Conservation (phyloP, 805 yeast genomes). For the Naumovozyma castellii region DNA sequence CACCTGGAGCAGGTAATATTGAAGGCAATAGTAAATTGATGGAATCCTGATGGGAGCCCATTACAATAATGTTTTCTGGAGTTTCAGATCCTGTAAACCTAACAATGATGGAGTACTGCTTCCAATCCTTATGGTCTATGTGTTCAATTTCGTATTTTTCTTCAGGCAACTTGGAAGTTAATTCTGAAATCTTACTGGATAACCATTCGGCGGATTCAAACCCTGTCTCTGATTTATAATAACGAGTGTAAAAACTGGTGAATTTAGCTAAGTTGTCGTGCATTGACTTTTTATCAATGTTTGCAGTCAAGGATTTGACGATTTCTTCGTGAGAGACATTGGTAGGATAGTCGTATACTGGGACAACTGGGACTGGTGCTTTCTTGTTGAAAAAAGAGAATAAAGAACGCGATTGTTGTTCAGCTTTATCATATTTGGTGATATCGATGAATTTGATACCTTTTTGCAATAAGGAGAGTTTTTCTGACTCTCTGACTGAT, state of each 20-base stretch:
- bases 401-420: slow-evolving; percentile 2
- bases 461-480: slow-evolving; percentile 35
- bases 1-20: slow-evolving; percentile 75
- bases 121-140: slow-evolving; percentile 61
- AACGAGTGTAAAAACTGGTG: slow-evolving; percentile 65
- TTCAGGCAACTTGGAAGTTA: slow-evolving; percentile 19
- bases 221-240: slow-evolving; percentile 67
- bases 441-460: slow-evolving; percentile 57
- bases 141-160: slow-evolving; percentile 37
- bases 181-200: slow-evolving; percentile 34
- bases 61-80: slow-evolving; percentile 45
- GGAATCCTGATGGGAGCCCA: slow-evolving; percentile 89
- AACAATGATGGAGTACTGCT: slow-evolving; percentile 67
- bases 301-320: slow-evolving; percentile 34
- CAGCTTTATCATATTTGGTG: slow-evolving; percentile 33
- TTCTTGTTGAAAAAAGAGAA: slow-evolving; percentile 15
- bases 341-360: slow-evolving; percentile 43
- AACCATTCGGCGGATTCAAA: slow-evolving; percentile 65
- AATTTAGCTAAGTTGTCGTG: slow-evolving; percentile 48
- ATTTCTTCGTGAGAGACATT: slow-evolving; percentile 29
- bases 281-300: slow-evolving; percentile 41
- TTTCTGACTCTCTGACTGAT: slow-evolving; percentile 34
- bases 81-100: slow-evolving; percentile 41
- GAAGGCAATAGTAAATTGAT: slow-evolving; percentile 64
- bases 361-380: slow-evolving; percentile 16